Percentiles rank a stretch among this genome's conserved stretches.
These are phyloP conservation scores for Saturnispora serradocipensis DNA, from an alignment of 805 yeast genomes.

Conservation along the genomic window DNA sequence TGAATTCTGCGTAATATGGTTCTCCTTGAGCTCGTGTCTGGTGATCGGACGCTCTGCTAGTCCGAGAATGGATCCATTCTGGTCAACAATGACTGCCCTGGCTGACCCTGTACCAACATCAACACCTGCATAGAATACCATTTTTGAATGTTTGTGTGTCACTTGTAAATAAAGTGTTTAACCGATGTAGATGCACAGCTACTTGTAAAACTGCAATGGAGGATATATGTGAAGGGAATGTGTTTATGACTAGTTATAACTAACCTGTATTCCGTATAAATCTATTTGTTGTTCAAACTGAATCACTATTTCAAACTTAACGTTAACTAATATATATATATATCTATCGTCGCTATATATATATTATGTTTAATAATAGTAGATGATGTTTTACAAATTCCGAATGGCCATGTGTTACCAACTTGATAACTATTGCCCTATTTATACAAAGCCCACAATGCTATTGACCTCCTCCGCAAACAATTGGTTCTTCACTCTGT, in stretches of 20 bases:
- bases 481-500: neutral
- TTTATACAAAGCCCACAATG: neutral
- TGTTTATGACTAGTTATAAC: too few species aligned
- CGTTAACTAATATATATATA: too few species aligned
- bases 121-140: constrained; percentile 30
- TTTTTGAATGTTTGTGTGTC: neutral
- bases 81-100: constrained; percentile 84
- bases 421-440: neutral
- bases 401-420: neutral
- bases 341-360: too few species aligned
- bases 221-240: too few species aligned
- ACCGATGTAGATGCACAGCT: too few species aligned
- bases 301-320: too few species aligned
- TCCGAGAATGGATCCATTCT: constrained; percentile 70
- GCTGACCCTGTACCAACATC: constrained; percentile 94
- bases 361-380: too few species aligned
- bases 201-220: too few species aligned
- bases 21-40: constrained; percentile 65
- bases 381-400: neutral
- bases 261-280: too few species aligned
- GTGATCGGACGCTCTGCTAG: constrained; percentile 72
- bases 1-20: constrained; percentile 76
- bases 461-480: neutral
- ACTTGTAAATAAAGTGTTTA: too few species aligned
- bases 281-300: too few species aligned